Conservation (phyloP, 331 rosid genomes). For the Malus hybrid region DNA sequence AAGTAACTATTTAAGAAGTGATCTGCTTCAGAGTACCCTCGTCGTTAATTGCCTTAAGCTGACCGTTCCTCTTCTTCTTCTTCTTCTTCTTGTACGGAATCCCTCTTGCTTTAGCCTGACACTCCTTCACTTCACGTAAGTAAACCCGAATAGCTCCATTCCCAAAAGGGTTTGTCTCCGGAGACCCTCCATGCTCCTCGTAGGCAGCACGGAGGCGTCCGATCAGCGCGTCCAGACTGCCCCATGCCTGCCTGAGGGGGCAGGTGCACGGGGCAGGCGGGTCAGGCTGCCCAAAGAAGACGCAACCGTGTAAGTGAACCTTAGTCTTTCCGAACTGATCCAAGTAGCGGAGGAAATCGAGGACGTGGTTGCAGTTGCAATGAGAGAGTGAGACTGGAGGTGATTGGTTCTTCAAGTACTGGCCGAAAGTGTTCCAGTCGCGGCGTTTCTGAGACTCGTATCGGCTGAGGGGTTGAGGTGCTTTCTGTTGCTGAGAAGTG, state of each 20-base stretch:
- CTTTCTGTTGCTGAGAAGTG: conserved; percentile 4
- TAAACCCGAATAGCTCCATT: conserved; percentile 70
- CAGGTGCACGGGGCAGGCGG: conserved; percentile 90
- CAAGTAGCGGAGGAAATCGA: conserved; percentile 76
- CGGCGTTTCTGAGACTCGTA: conserved; percentile 80
- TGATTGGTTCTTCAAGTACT: conserved; percentile 61
- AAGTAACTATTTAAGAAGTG: conserved; percentile 14
- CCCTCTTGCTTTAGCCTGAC: conserved; percentile 82
- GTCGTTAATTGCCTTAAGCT: conserved; percentile 26
- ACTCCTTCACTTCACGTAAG: conserved; percentile 76
- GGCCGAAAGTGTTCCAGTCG: conserved; percentile 91
- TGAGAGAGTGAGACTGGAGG: conserved; percentile 59
- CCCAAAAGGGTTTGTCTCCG: conserved; percentile 73
- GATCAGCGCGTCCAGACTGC: conserved; percentile 82
- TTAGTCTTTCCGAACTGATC: conserved; percentile 92
- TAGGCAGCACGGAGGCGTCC: conserved; percentile 82
- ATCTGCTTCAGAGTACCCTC: conserved; percentile 49
- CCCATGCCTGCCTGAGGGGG: conserved; percentile 90
- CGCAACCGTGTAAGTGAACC: conserved; percentile 70
- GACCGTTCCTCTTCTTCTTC: conserved; percentile 53
- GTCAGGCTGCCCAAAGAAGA: conserved; percentile 84
- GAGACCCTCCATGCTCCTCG: conserved; percentile 76
- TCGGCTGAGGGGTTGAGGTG: conserved; percentile 44
- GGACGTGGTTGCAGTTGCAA: conserved; percentile 76
- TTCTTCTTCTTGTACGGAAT: conserved; percentile 61